phyloP scores from a whole-genome alignment of 2,329 filamentous ascomycete genomes.

The Penicillium sp. region DNA sequence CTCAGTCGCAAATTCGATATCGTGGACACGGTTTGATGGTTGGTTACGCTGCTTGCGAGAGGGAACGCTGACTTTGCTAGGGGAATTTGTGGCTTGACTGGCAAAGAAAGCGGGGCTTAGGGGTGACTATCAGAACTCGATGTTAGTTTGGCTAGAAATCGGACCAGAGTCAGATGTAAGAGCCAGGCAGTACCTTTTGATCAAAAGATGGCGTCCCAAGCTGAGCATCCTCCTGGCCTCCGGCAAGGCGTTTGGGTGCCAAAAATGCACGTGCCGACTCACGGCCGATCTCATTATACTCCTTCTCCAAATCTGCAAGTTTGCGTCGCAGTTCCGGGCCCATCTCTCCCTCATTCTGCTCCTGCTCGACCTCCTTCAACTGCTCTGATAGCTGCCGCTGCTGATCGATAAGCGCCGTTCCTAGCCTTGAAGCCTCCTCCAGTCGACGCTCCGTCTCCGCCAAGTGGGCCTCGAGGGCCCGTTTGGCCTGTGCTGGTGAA shows the following conservation, averaged over 20 bases:
- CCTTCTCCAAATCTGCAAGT: slow-evolving; percentile 82
- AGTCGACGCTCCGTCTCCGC: slow-evolving; percentile 88
- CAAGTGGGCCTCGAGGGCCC: slow-evolving; percentile 85
- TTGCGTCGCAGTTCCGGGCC: slow-evolving; percentile 78
- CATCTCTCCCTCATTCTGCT: slow-evolving; percentile 73
- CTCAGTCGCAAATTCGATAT: slow-evolving; percentile 97
- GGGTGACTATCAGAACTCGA: slow-evolving; percentile 54
- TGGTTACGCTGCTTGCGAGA: slow-evolving; percentile 89
- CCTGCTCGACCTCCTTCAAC: slow-evolving; percentile 77
- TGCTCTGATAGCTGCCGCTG: slow-evolving; percentile 78
- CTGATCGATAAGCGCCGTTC: slow-evolving; percentile 82
- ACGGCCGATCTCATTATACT: slow-evolving; percentile 89
- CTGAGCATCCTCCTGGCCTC: slow-evolving; percentile 61
- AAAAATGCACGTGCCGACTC: slow-evolving; percentile 88
- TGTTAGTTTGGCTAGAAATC: slow-evolving; percentile 10
- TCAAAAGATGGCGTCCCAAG: slow-evolving; percentile 47
- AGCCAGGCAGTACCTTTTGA: slow-evolving; percentile 42
- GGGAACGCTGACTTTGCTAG: slow-evolving; percentile 82
- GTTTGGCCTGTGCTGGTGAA: slow-evolving; percentile 82
- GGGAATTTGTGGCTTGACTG: slow-evolving; percentile 78
- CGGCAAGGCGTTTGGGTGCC: slow-evolving; percentile 72
- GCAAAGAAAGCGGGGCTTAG: slow-evolving; percentile 76
- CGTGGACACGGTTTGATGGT: slow-evolving; percentile 80
- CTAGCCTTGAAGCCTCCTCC: slow-evolving; percentile 85
- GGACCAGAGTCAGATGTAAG: not conserved